Evolutionary conservation across 2,329 filamentous ascomycete species (phyloP), one percentile per base, ranked within the genome.

Genomic region (Clarireedia homoeocarpa): DNA sequence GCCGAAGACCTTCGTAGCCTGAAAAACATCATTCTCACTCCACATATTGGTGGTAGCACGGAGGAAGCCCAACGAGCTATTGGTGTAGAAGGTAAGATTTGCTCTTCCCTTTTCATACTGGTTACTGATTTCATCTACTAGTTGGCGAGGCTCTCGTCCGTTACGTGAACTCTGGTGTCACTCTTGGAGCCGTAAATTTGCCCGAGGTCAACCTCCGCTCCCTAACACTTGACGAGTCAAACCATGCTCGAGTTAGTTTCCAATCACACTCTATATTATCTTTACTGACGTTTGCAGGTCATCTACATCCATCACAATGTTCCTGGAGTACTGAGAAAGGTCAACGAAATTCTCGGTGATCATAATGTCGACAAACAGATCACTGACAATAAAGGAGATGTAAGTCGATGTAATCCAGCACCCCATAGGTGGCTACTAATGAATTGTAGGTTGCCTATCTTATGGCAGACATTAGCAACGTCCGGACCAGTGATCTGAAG

Each of bases 281-380:
- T n/a, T 40, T 39, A 53, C 66, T 71, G 57, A 71, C 58, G 36
- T 46, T 38, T 56, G 44, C 51, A 85, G 78, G 82, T 97, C 62
- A 91, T 97, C 67, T 99, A 92, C 73, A 95, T 99, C 65, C 94
- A 99, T 75, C 88, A 87, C 73, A 99, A 99, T 74, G 84, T 97
- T 23, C 94, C 94, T 48, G 94, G 94, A 78, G 94, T 99, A 61
- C 78, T 99, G 71, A 83, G 91, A 68, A 89, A 86, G 76, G 94
- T 99, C 63, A 99, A 99, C 77, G 89, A 94, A 68, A 90, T 97
- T 60, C 80, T 99, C 48, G 89, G 88, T 45, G 85, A 95, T 67
- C 91, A 99, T 77, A 99, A 99, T 72, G 91, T 99, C 65, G 92
- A 96, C 76, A 97, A 97, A 79, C 94, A 99, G 75, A 97, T 95